Conservation (phyloP, 306 rosid genomes). For the Gynostemma pentaphyllum region DNA sequence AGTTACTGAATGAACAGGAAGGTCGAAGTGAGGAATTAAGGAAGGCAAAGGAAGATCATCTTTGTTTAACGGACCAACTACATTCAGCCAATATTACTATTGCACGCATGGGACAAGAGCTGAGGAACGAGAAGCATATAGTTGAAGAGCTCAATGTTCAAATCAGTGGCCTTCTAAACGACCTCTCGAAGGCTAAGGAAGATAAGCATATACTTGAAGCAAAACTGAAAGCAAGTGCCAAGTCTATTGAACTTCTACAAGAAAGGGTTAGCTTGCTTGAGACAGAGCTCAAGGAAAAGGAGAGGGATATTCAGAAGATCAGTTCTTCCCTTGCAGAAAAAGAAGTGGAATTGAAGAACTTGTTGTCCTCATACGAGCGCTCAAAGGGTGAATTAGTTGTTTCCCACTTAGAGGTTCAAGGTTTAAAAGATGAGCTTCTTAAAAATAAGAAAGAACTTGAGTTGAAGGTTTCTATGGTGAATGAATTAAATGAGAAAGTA, state of each 20-base stretch:
- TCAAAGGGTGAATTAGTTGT: constrained; percentile 36
- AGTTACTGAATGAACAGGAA: constrained; percentile 52
- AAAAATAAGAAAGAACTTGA: constrained; percentile 42
- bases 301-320: constrained; percentile 35
- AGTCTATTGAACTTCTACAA: constrained; percentile 22
- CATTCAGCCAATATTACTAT: constrained; percentile 40
- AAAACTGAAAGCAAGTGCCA: constrained; percentile 22
- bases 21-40: constrained; percentile 48
- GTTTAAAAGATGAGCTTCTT: constrained; percentile 43
- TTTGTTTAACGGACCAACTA: constrained; percentile 36
- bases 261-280: constrained; percentile 40
- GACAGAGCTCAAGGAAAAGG: constrained; percentile 46
- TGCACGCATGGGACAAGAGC: constrained; percentile 43
- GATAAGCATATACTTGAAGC: constrained; percentile 43
- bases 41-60: constrained; percentile 59
- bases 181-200: constrained; percentile 21
- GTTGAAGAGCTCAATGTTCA: constrained; percentile 46
- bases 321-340: constrained; percentile 51
- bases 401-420: constrained; percentile 38
- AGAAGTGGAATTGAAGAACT: constrained; percentile 50
- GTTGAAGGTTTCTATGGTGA: constrained; percentile 33
- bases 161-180: constrained; percentile 29
- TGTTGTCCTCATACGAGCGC: constrained; percentile 34
- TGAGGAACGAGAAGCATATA: constrained; percentile 42
- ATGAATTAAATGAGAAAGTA: constrained; percentile 36